Conservation (phyloP, 2,329 filamentous ascomycete genomes). For the Waltergamsia citrina region DNA sequence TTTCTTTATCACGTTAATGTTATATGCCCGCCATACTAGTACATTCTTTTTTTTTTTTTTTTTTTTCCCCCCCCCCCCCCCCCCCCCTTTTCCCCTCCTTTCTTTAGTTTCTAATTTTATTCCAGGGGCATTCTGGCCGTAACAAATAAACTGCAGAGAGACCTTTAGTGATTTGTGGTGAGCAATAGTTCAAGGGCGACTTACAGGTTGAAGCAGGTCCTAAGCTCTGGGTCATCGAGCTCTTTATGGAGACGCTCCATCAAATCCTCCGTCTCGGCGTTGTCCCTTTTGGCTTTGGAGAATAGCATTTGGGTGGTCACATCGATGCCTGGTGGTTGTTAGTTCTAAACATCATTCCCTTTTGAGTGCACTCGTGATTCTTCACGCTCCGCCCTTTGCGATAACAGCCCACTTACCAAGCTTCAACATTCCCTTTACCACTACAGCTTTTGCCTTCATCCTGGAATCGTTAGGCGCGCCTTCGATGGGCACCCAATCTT, state of each 20-base stretch:
- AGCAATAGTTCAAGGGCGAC: constrained; percentile 5
- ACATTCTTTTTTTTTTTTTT: neutral
- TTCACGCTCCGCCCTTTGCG: neutral
- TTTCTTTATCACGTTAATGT: no score
- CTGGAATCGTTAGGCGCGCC: constrained; percentile 25
- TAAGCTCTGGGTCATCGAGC: constrained; percentile 15
- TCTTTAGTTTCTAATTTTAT: neutral
- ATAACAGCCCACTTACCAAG: constrained; percentile 20
- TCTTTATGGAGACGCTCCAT: constrained; percentile 20
- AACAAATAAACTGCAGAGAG: constrained; percentile 15
- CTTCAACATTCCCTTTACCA: constrained; percentile 25
- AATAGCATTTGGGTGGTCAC: constrained; percentile 23
- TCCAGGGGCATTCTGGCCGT: constrained; percentile 18
- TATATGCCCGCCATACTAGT: no score
- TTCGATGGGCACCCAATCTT: constrained; percentile 24
- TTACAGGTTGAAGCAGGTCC: constrained; percentile 20
- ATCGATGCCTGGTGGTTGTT: constrained; percentile 15
- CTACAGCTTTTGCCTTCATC: constrained; percentile 22
- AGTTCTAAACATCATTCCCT: neutral
- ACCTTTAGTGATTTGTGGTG: neutral
- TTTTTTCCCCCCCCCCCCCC: neutral
- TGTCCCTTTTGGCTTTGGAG: constrained; percentile 18
- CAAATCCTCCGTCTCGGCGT: constrained; percentile 18
- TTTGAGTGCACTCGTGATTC: neutral
- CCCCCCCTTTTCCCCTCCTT: neutral